Evolutionary conservation across 805 yeast genomes (phyloP).

Genomic region (Ogataea methylovora): DNA sequence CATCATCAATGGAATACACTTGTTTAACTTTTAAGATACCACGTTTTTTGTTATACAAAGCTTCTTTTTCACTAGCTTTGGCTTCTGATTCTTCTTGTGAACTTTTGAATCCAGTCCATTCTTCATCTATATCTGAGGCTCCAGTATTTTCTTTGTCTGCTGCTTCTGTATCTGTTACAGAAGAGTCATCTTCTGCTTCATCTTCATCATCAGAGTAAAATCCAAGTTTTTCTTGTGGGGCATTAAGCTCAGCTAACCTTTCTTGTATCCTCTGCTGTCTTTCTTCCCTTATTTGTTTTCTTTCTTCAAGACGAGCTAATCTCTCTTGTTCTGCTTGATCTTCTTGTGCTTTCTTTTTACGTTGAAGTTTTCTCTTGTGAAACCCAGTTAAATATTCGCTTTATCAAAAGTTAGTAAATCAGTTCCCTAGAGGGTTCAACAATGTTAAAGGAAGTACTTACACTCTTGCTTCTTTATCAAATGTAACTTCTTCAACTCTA

Average conservation of each 20-base stretch:
- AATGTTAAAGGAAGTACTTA: conserved; percentile 12
- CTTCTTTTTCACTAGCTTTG: conserved; percentile 8
- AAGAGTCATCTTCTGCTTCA: conserved; percentile 11
- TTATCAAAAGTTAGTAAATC: conserved; percentile 1
- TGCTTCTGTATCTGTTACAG: conserved; percentile 11
- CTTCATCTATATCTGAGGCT: conserved; percentile 15
- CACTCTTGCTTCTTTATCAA: conserved; percentile 69
- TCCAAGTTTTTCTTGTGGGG: conserved; percentile 26
- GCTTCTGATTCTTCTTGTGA: conserved; percentile 10
- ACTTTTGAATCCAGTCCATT: conserved; percentile 36
- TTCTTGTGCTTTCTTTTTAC: conserved; percentile 81
- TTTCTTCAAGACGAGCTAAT: conserved; percentile 63
- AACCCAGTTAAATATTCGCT: conserved; percentile 86
- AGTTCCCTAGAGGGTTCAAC: neutral
- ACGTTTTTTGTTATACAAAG: conserved; percentile 11
- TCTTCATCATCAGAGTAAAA: conserved; percentile 7
- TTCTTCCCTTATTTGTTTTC: conserved; percentile 65
- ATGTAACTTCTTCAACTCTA: conserved; percentile 77
- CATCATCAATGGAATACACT: conserved; percentile 29
- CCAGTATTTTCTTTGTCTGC: conserved; percentile 13
- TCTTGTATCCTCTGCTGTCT: conserved; percentile 57
- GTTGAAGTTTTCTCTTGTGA: conserved; percentile 84
- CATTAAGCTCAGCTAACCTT: conserved; percentile 52
- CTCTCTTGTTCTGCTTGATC: conserved; percentile 72
- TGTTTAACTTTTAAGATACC: conserved; percentile 42